phyloP scores from a whole-genome alignment of 345 rosid species.

The Rhizophora apiculata region DNA sequence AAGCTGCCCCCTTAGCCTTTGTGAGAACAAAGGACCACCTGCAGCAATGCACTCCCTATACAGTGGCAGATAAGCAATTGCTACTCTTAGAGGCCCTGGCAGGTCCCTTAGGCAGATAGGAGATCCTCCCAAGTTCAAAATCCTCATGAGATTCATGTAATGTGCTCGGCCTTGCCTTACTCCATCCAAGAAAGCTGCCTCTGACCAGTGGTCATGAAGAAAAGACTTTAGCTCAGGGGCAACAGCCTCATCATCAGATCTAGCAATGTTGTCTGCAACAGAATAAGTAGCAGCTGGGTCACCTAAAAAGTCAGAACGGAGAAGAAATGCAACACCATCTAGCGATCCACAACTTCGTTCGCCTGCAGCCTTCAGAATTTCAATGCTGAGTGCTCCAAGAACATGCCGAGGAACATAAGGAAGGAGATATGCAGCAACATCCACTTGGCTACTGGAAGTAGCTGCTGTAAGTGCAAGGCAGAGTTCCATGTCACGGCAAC shows the following conservation, averaged over 20 bases:
- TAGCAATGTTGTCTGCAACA: conserved; percentile 85
- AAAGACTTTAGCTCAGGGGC: conserved; percentile 66
- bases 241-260: conserved; percentile 72
- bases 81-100: conserved; percentile 76
- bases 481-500: conserved; percentile 88
- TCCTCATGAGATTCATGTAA: conserved; percentile 62
- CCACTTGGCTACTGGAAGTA: conserved; percentile 87
- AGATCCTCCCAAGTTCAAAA: conserved; percentile 68
- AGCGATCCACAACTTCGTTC: conserved; percentile 90
- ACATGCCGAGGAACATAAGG: conserved; percentile 85
- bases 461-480: conserved; percentile 96
- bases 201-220: conserved; percentile 88
- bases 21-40: conserved; percentile 63
- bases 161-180: conserved; percentile 61
- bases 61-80: conserved; percentile 72
- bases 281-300: conserved; percentile 82
- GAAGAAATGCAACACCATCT: conserved; percentile 89
- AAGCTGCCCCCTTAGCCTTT: conserved; percentile 80
- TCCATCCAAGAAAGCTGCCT: conserved; percentile 76
- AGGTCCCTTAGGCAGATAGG: conserved; percentile 67
- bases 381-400: conserved; percentile 84
- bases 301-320: conserved; percentile 73
- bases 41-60: conserved; percentile 69
- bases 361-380: conserved; percentile 92
- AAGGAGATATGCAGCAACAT: conserved; percentile 79